Evolutionary conservation across 2,329 filamentous ascomycete species (phyloP).

Genomic region (Sordariomycetes sp.): DNA sequence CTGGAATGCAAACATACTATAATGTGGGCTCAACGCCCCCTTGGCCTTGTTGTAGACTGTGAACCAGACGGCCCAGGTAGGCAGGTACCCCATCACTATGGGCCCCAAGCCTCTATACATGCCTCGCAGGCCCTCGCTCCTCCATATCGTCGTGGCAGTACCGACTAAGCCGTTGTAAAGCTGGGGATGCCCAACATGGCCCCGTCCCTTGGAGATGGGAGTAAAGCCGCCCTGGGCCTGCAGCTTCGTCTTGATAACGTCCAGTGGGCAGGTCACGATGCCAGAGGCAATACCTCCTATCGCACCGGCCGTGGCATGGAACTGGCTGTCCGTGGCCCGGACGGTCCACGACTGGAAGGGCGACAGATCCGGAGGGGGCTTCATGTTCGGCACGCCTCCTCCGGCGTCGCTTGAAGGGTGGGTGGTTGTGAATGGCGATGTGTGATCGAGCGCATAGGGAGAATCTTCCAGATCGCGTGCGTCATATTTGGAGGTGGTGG

Average conservation of each 20-base stretch:
- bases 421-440: not conserved
- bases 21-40: constrained; percentile 55
- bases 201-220: constrained; percentile 32
- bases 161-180: constrained; percentile 82
- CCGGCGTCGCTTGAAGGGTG: not conserved
- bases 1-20: constrained; percentile 34
- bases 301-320: constrained; percentile 81
- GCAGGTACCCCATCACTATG: constrained; percentile 89
- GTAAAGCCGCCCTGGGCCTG: constrained; percentile 85
- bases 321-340: constrained; percentile 46
- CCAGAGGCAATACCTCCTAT: constrained; percentile 87
- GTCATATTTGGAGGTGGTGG: not conserved
- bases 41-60: constrained; percentile 91
- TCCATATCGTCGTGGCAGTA: constrained; percentile 76
- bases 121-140: constrained; percentile 76
- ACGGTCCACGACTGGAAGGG: constrained; percentile 45
- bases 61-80: constrained; percentile 97
- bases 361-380: constrained; percentile 19
- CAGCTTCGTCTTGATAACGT: constrained; percentile 98
- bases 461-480: not conserved
- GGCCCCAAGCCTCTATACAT: constrained; percentile 90
- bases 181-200: constrained; percentile 38
- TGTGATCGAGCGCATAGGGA: not conserved
- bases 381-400: not conserved
- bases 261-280: constrained; percentile 89